A percentile compares a stretch with the other conserved stretches of the same genome.
phyloP scores from a whole-genome alignment of 2,329 filamentous ascomycete genomes.

The Pseudogymnoascus sp. region DNA sequence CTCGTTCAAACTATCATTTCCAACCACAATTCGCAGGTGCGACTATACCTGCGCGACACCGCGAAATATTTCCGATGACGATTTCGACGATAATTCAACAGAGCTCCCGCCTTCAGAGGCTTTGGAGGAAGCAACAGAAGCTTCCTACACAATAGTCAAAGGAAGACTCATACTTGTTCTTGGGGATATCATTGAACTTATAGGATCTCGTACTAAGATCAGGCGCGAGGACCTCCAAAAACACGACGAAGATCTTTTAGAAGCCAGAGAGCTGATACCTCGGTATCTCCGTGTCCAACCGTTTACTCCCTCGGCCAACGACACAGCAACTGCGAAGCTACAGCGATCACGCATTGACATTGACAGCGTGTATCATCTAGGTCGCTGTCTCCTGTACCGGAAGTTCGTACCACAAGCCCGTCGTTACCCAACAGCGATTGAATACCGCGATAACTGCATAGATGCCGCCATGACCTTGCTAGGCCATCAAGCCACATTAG shows the following conservation, averaged over 20 bases:
- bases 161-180: conserved; percentile 10
- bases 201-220: conserved; percentile 5
- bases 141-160: conserved; percentile 11
- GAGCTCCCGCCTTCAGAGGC: conserved; percentile 11
- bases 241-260: background rate
- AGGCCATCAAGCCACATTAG: conserved; percentile 12
- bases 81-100: conserved; percentile 7
- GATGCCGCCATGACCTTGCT: conserved; percentile 12
- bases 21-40: background rate
- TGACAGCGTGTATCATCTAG: conserved; percentile 12
- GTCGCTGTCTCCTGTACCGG: conserved; percentile 10
- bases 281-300: background rate
- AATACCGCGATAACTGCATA: conserved; percentile 10
- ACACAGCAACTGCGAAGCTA: background rate
- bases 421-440: background rate
- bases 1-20: conserved; percentile 12
- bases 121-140: conserved; percentile 10
- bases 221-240: conserved; percentile 5
- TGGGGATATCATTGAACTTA: conserved; percentile 9
- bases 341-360: background rate
- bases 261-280: conserved; percentile 5
- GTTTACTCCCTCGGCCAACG: background rate
- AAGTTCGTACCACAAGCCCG: conserved; percentile 9
- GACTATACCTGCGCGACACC: conserved; percentile 10
- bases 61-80: conserved; percentile 9